Conservation (phyloP, 164 flowering plant genomes). For the Dillenia suffruticosa region DNA sequence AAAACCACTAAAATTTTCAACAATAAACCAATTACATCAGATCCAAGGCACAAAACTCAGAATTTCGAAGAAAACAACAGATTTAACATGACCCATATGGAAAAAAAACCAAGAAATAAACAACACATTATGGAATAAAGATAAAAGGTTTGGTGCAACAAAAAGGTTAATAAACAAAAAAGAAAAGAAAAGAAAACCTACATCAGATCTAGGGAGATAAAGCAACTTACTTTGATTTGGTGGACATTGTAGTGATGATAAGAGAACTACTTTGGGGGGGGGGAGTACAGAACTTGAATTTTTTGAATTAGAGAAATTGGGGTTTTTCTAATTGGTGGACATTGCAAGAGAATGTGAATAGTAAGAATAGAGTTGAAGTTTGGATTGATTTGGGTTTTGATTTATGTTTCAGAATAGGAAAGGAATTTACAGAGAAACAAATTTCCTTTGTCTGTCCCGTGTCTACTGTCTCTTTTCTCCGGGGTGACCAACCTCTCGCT, state of each 20-base stretch:
- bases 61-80: not conserved
- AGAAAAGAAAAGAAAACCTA: slow-evolving; percentile 2
- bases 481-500: no score
- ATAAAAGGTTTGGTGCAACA: not conserved
- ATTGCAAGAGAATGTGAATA: slow-evolving; percentile 15
- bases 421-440: no score
- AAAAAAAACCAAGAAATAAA: not conserved
- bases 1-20: not conserved
- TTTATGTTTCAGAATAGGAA: no score
- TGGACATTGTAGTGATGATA: slow-evolving; percentile 34
- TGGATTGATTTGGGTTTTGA: no score
- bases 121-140: not conserved
- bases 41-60: not conserved
- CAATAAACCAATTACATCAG: not conserved
- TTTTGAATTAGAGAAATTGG: not conserved
- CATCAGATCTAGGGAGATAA: slow-evolving; percentile 29
- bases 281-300: slow-evolving; percentile 1
- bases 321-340: slow-evolving; percentile 24
- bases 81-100: not conserved
- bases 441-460: no score
- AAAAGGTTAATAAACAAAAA: not conserved
- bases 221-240: slow-evolving; percentile 52
- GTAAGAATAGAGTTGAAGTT: not conserved
- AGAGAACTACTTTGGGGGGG: not conserved
- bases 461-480: no score